Percentiles rank a stretch among this genome's conserved stretches.
Evolutionary conservation across 805 yeast genomes (phyloP).

Genomic region (Maudiozyma serrabonitensis): DNA sequence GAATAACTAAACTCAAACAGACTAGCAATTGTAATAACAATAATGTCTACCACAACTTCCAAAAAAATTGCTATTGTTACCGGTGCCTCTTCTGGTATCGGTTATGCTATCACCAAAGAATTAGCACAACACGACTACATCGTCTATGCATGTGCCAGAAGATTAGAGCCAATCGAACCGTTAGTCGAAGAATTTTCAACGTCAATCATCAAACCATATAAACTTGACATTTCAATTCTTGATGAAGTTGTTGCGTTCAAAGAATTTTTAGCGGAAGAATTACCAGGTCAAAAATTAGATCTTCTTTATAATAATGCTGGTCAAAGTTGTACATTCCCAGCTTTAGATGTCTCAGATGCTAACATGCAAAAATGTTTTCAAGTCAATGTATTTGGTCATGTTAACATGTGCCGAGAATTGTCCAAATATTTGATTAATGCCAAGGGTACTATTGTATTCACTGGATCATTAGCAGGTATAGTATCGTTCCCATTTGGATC

Average conservation of each 20-base stretch:
- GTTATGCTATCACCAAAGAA: conserved; percentile 38
- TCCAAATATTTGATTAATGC: conserved; percentile 47
- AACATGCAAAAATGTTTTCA: conserved; percentile 42
- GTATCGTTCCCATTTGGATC: conserved; percentile 64
- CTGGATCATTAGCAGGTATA: conserved; percentile 63
- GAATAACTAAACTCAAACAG: too few relatives aligned
- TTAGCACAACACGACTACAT: conserved; percentile 43
- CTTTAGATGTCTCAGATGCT: conserved; percentile 53
- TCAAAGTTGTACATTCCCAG: conserved; percentile 62
- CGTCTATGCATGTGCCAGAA: conserved; percentile 69
- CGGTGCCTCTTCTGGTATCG: conserved; percentile 55
- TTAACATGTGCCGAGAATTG: conserved; percentile 53
- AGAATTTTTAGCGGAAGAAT: conserved; percentile 31
- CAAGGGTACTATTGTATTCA: conserved; percentile 60
- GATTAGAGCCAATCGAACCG: conserved; percentile 48
- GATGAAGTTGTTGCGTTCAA: conserved; percentile 40
- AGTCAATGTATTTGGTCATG: conserved; percentile 64
- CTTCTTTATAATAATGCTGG: conserved; percentile 70
- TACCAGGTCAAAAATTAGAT: conserved; percentile 44
- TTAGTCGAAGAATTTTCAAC: conserved; percentile 26
- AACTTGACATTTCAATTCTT: conserved; percentile 48
- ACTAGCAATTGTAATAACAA: background rate
- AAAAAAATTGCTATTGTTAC: conserved; percentile 43
- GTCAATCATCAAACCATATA: conserved; percentile 35
- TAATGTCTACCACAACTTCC: background rate